A percentile compares a stretch with the other conserved stretches of the same genome.
phyloP scores from a whole-genome alignment of 2,329 filamentous ascomycete species.

The Laburnicola sp. region DNA sequence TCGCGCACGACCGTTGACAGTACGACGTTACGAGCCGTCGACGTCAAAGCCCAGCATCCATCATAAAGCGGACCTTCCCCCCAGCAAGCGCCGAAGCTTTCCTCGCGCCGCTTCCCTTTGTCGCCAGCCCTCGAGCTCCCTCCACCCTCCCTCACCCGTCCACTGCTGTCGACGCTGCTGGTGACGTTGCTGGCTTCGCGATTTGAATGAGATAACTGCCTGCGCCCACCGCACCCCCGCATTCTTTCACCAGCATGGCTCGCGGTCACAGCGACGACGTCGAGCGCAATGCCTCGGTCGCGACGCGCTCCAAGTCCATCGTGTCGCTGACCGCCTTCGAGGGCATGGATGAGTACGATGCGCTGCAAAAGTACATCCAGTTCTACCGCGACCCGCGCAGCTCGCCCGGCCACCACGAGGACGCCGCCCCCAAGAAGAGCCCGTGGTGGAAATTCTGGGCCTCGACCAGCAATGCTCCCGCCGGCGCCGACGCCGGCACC shows the following conservation, averaged over 20 bases:
- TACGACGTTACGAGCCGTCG: conserved; percentile 4
- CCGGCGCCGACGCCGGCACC: conserved; percentile 40
- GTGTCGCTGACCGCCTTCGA: conserved; percentile 45
- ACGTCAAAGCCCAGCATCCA: conserved; percentile 15
- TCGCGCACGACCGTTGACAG: not conserved
- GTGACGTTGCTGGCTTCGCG: not conserved
- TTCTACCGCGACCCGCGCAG: conserved; percentile 65
- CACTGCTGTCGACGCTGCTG: not conserved
- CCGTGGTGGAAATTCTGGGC: conserved; percentile 65
- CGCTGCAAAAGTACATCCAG: conserved; percentile 68
- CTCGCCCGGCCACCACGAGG: conserved; percentile 39
- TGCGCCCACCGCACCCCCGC: not conserved
- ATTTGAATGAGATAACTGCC: conserved; percentile 8
- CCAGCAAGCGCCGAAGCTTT: conserved; percentile 1
- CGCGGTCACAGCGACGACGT: conserved; percentile 35
- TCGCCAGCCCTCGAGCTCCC: conserved; percentile 5
- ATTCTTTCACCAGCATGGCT: conserved; percentile 12
- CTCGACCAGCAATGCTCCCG: conserved; percentile 35
- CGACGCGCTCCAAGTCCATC: conserved; percentile 41
- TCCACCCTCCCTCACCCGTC: not conserved
- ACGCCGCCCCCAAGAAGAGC: conserved; percentile 53
- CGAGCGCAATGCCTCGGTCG: conserved; percentile 35
- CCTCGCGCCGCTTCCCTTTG: conserved; percentile 12
- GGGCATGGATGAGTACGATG: conserved; percentile 65
- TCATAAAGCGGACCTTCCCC: conserved; percentile 17